Base-by-base conservation (phyloP, 306 rosid species). In the Casuarina glauca region DNA sequence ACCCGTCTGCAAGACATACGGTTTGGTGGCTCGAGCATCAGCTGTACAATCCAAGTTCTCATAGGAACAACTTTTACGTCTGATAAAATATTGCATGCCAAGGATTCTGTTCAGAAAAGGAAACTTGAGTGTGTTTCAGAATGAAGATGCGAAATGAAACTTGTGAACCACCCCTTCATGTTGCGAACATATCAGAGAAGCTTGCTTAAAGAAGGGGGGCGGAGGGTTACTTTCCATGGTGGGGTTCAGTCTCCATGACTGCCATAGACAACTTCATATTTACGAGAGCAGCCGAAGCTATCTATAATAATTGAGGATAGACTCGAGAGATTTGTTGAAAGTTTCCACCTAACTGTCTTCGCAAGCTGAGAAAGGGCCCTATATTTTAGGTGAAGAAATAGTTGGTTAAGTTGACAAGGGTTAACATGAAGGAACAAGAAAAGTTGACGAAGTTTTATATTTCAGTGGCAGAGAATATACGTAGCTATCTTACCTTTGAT, bases 401-500 rank as follows among this genome's bases (percentile, higher is more conserved):
- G 71, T n/a, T 78, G 54, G 15, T 44, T 70, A 16, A 52, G 69
- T 79, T 81, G 81, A 85, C 82, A 26, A 32, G 72, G 55, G 79
- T 71, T 74, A 67, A 53, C 61, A 76, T 66, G 55, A 80, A 69
- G 44, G 49, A 20, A 58, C 53, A 11, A 55, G 3, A 17, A 32
- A 42, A 36, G 16, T 60, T 32, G 77, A 78, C 63, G 55, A 55
- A 48, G 2, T 52, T 20, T 60, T 26, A 76, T 15, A 66, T 15
- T 39, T 4, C 19, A 41, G 44, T 35, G 63, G 46, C 69, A 66
- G 62, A 66, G 68, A 69, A 69, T 63, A 42, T 52, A 58, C 51
- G 85, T 86, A 89, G 83, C 84, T 78, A 74, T 75, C 87, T 80
- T 74, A 88, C 85, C 84, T 70, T 77, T 20, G 78, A 66, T 54